These are phyloP conservation scores for Microglena sp. DNA, from an alignment of 139 green algal species.

Conservation along the genomic window DNA sequence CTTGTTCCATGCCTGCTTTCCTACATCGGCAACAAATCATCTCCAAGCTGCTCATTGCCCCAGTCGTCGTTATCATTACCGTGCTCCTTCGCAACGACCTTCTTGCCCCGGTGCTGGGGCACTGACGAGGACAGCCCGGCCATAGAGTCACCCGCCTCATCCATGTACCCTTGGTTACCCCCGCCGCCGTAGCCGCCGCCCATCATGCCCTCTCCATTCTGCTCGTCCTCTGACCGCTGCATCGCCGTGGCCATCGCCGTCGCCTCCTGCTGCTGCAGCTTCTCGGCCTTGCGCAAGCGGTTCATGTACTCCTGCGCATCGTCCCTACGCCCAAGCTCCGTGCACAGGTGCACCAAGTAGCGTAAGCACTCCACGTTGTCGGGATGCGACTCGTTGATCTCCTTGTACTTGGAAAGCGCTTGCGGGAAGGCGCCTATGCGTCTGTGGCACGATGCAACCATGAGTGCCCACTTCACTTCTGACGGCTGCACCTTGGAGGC, in stretches of 20 bases:
- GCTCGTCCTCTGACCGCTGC: not conserved
- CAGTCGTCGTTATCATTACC: constrained; percentile 41
- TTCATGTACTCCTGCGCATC: constrained; percentile 32
- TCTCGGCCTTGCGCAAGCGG: constrained; percentile 23
- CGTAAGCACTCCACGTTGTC: constrained; percentile 77
- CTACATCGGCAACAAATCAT: constrained; percentile 64
- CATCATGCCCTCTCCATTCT: not conserved
- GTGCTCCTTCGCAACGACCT: constrained; percentile 29
- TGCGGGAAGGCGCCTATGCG: constrained; percentile 40
- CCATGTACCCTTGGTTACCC: not conserved
- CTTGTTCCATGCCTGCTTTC: too few relatives aligned
- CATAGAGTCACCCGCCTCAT: not conserved
- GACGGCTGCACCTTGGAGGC: constrained; percentile 67
- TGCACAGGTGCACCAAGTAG: constrained; percentile 76
- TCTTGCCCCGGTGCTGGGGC: constrained; percentile 18
- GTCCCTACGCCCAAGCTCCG: constrained; percentile 47
- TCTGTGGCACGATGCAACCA: constrained; percentile 61
- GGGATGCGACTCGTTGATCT: constrained; percentile 40
- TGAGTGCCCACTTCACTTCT: constrained; percentile 84
- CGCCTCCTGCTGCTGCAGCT: constrained; percentile 1
- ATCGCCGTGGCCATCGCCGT: constrained; percentile 1
- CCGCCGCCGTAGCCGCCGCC: not conserved
- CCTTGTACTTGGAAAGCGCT: constrained; percentile 43
- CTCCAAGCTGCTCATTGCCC: constrained; percentile 53
- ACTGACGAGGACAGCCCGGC: too few relatives aligned